Base-by-base conservation (phyloP, 2,329 filamentous ascomycete species). In the Phoma sp. region DNA sequence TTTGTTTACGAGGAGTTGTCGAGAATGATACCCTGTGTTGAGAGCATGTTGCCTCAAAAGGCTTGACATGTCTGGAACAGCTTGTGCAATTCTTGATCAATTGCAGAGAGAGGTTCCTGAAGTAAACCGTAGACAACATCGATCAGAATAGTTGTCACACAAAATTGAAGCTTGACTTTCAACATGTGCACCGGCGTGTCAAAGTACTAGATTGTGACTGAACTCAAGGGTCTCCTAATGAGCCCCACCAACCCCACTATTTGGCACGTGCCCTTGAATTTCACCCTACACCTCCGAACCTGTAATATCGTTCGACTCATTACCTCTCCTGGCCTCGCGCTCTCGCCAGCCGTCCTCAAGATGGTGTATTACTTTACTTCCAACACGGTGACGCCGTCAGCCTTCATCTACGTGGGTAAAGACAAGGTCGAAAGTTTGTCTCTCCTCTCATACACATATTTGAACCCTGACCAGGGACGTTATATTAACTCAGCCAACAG, bases 331-430 rank as follows among this genome's bases (percentile, higher is more conserved):
- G 40, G 40, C 39, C 50, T 30, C 49, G 43, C 37, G 27, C 23
- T 35, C 32, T 27, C 24, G 25, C 14, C n/a, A 23, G 13, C 13
- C 7, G 37, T 37, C 13, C 38, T 35, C 58, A 63, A 63, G 1
- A 96, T 99, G 95, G 95, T 99, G 41, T 96, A 90, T 79, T 98
- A 98, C 77, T 98, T 95, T 75, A 95, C 87, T 1, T 98, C 93
- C 24, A 93, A 85, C 58, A 86, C 87, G 37, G 91, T 96, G 35
- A 83, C 87, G 10, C 93, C 95, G 2, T 74, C 91, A 29, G 93
- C 91, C 37, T 93, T 89, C 73, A 87, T 99, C 70, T 99, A 99
- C 74, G 91, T 97, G 55, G 95, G 95, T 76, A 99, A 98, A 78
- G 95, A 99, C 82, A 99, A 99, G 79, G 93, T 95, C 67, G 95